Percentiles rank a stretch among this genome's conserved stretches.
Evolutionary conservation across 345 rosid genomes (phyloP).

Genomic region (Erucastrum elatum): DNA sequence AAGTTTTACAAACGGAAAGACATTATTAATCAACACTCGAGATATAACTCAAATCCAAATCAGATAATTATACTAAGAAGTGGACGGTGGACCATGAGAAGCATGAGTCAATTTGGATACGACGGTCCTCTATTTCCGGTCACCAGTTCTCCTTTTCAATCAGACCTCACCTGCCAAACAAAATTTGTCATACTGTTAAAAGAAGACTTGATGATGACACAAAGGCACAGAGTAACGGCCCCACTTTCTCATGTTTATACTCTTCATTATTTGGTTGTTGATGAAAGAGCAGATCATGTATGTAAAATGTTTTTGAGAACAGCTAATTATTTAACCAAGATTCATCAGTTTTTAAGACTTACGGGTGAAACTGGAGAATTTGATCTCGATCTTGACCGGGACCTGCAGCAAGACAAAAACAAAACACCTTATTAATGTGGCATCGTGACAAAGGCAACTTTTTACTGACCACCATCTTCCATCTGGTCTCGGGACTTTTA

Average conservation of each 20-base stretch:
- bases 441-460: not conserved
- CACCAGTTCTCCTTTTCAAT: conserved; percentile 23
- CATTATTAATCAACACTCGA: not conserved
- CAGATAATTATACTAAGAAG: not conserved
- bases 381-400: conserved; percentile 46
- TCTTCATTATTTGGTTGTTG: conserved; percentile 26
- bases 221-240: conserved; percentile 31
- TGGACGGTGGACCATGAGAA: not conserved
- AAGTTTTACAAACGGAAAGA: not conserved
- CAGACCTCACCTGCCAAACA: conserved; percentile 54
- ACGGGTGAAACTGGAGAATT: conserved; percentile 61
- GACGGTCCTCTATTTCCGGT: not conserved
- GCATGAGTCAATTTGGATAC: not conserved
- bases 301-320: not conserved
- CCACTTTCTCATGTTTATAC: no score
- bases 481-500: conserved; percentile 22
- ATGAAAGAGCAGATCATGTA: not conserved
- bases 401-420: conserved; percentile 29
- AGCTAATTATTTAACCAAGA: not conserved
- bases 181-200: not conserved
- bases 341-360: conserved; percentile 40
- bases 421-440: conserved; percentile 13
- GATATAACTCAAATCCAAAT: not conserved
- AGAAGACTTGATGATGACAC: not conserved
- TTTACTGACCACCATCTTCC: conserved; percentile 17